Percentiles rank a stretch among this genome's conserved stretches.
Evolutionary conservation across 1,284 basidiomycete genomes (phyloP).

Genomic region (Papiliotrema terrestris): DNA sequence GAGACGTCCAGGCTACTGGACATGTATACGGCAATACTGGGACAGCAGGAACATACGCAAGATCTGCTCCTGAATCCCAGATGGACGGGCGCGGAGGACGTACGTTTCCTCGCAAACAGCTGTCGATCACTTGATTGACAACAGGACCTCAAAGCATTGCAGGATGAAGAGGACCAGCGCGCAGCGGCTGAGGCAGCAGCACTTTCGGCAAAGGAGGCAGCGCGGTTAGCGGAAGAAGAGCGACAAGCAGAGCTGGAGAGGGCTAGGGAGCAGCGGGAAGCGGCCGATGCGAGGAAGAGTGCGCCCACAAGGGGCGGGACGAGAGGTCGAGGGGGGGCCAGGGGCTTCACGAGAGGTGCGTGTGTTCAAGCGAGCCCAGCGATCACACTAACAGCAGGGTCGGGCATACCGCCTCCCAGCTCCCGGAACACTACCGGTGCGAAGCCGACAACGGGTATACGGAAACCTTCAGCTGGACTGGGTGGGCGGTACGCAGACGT

Average conservation of each 20-base stretch:
- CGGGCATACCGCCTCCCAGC: conserved; percentile 8
- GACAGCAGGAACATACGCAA: conserved; percentile 46
- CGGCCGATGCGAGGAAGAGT: conserved; percentile 11
- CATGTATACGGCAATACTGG: conserved; percentile 42
- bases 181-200: conserved; percentile 33
- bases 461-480: conserved; percentile 21
- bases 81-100: conserved; percentile 45
- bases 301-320: conserved; percentile 6
- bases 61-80: conserved; percentile 34
- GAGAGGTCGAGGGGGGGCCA: conserved; percentile 8
- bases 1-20: conserved; percentile 43
- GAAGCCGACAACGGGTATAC: conserved; percentile 9
- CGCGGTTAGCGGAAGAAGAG: conserved; percentile 14
- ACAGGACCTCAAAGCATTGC: not conserved
- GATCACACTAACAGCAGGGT: conserved; percentile 1
- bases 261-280: conserved; percentile 4
- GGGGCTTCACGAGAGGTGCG: conserved; percentile 11
- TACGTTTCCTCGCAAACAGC: conserved; percentile 20
- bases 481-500: conserved; percentile 40
- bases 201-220: conserved; percentile 24
- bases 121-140: not conserved
- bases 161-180: not conserved
- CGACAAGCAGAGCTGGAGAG: conserved; percentile 17
- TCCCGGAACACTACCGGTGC: not conserved
- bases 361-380: not conserved